Base-by-base conservation (phyloP, 768 basidiomycete genomes). In the Tricholoma flavovirens region DNA sequence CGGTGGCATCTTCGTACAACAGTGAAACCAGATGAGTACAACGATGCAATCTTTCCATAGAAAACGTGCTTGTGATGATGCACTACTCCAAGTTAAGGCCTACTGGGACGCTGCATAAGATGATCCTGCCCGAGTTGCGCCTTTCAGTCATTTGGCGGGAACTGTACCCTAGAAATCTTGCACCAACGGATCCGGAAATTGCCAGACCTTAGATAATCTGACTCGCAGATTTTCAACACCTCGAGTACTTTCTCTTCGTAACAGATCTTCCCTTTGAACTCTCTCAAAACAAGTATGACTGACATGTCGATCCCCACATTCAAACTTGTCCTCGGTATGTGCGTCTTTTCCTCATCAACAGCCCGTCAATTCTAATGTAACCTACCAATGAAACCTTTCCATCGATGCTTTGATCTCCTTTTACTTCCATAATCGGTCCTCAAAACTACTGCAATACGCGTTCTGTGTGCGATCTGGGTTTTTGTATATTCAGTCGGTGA, bases 291-390 rank as follows among this genome's bases (percentile, higher is more conserved):
- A 22, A 58, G 36, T 48, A 66, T 66, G 65, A 45, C 61, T 35
- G 58, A 60, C 6, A 32, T 56, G 79, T 26, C 83, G 62, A 69
- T 95, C 63, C 94, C 97, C 35, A 92, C 93, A 56, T 99, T 98
- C 83, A 99, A 99, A 77, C 93, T 99, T 71, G 96, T 98, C 59
- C 91, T 98, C 62, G 95, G 95, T 95, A 70, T 68, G 89, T 77
- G 14, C 57, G 21, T 29, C 22, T 40, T 26, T 51, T 26, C 42
- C 50, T 54, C 52, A 60, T 61, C 54, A 5, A 63, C 9, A 26
- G 21, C 5, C 14, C n/a, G 29, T 58, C 38, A 49, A 51, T 56
- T 64, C 65, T 70, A 55, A 71, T 68, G 50, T 62, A 62, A 66
- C 67, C 68, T 69, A 59, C 56, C 51, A 57, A 58, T 54, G 62